Conservation (phyloP, 805 yeast genomes). For the Suhomyces faveliae region DNA sequence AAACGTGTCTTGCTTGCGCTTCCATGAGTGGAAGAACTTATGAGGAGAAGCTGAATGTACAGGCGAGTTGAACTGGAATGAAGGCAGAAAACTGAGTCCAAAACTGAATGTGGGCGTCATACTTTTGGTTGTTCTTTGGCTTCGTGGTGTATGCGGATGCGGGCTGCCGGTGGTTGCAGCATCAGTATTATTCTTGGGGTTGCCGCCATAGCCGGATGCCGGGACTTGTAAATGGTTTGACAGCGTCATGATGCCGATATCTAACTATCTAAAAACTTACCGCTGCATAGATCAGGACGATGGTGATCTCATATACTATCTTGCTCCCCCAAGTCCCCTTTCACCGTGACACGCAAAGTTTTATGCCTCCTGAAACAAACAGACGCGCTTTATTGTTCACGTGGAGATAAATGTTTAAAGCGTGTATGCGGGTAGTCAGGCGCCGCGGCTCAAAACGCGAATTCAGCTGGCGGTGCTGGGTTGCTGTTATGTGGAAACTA, state of each 20-base stretch:
- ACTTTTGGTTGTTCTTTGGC: conserved; percentile 4
- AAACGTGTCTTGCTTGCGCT: conserved; percentile 5
- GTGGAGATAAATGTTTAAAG: not conserved
- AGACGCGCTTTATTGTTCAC: conserved; percentile 7
- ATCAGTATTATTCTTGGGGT: not conserved
- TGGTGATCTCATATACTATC: conserved; percentile 1
- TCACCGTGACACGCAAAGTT: conserved; percentile 4
- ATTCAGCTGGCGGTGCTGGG: not conserved
- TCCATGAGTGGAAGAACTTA: conserved; percentile 20
- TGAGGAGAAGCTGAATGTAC: conserved; percentile 35
- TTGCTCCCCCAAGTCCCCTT: not conserved
- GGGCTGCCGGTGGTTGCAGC: conserved; percentile 4
- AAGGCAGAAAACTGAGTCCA: conserved; percentile 43
- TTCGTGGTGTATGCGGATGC: conserved; percentile 5
- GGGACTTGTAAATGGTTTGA: conserved; percentile 5
- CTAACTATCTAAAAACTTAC: not conserved
- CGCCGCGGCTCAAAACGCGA: not conserved
- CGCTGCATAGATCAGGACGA: not conserved
- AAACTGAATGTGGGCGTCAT: conserved; percentile 37
- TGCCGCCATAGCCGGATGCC: not conserved
- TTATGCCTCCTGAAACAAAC: conserved; percentile 7
- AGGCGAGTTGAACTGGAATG: conserved; percentile 41
- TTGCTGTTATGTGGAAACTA: not conserved
- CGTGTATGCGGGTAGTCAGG: not conserved
- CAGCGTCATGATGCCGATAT: conserved; percentile 3